Evolutionary conservation across 1,284 basidiomycete species (phyloP), one percentile per base, ranked within the genome.

Genomic region (Retiboletus fuscus): DNA sequence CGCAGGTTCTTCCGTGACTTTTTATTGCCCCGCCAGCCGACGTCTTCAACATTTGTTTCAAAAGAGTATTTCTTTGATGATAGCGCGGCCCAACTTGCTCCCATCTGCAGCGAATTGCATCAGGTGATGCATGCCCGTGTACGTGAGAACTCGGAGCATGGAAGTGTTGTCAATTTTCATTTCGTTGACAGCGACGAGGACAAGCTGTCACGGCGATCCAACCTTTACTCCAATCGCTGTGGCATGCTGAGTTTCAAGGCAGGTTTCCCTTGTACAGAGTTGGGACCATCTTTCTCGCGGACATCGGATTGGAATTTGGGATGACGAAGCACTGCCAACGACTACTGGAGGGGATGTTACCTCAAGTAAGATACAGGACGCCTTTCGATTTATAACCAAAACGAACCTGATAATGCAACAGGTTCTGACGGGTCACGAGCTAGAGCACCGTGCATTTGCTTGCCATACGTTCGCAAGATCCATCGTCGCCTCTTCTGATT

Each of bases 211-310:
- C 86, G 39, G 84, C 89, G 5, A 86, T 94, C 26, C 90, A 94
- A 64, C 87, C 89, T 39, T 82, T 95, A 30, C 83, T 95, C 47
- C 90, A 87, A 67, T 89, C 91, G 4, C 79, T 95, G 34, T 95
- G 94, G 93, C 87, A 93, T 72, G 88, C 93, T 0, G 94, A 95
- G 79, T 95, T 93, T 78, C 87, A 93, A 72, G 88, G 90, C 68
- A 88, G 90, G 67, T 88, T 90, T 76, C 84, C 87, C 24, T 79
- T 89, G 57, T 93, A 95, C 78, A 86, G 93, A 66, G 88, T 89
- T 5, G 91, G 88, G 1, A 86, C 91, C 28, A 86, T 92, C 69
- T 79, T 95, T 44, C 86, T 95, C 12, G 93, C 94, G 5, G 94
- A 95, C 77, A 82, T 93, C 69, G 89, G 90, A 10, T 82, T 95